A percentile compares a stretch with the other conserved stretches of the same genome.
Conservation (phyloP, 2,329 filamentous ascomycete species). For the Hypomyces perniciosus region DNA sequence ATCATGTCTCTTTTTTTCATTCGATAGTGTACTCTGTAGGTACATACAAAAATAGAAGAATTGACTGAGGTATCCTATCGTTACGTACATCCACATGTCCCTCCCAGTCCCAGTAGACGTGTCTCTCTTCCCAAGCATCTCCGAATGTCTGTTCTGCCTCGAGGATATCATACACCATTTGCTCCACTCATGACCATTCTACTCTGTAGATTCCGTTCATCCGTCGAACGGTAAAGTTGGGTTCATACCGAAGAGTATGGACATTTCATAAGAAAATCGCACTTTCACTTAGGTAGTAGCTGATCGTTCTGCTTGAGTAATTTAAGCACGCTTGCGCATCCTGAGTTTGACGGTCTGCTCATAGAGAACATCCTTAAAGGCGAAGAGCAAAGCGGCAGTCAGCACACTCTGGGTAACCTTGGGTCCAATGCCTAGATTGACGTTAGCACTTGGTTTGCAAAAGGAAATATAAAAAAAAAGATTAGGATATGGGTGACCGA, state of each 20-base stretch:
- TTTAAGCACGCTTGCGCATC: slow-evolving; percentile 30
- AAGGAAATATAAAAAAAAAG: neutral
- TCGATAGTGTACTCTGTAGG: neutral
- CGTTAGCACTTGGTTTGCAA: slow-evolving; percentile 11
- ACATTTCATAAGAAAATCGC: neutral
- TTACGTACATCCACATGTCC: neutral
- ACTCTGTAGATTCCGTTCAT: neutral
- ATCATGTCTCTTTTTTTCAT: neutral
- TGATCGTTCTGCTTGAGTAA: neutral
- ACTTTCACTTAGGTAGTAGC: neutral
- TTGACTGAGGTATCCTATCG: neutral
- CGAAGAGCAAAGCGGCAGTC: slow-evolving; percentile 92
- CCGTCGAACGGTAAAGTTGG: neutral
- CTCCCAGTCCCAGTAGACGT: neutral
- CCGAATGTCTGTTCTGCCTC: neutral
- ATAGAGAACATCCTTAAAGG: slow-evolving; percentile 96
- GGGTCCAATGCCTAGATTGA: slow-evolving; percentile 70
- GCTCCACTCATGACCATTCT: neutral
- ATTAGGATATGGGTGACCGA: slow-evolving; percentile 34
- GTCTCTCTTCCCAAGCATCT: neutral
- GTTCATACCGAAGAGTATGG: slow-evolving; percentile 27
- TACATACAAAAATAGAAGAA: no score
- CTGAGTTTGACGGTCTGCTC: slow-evolving; percentile 69
- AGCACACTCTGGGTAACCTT: slow-evolving; percentile 97
- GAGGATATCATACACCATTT: neutral